Base-by-base conservation (phyloP, 1,284 basidiomycete species). In the Boletus semigastroideus region DNA sequence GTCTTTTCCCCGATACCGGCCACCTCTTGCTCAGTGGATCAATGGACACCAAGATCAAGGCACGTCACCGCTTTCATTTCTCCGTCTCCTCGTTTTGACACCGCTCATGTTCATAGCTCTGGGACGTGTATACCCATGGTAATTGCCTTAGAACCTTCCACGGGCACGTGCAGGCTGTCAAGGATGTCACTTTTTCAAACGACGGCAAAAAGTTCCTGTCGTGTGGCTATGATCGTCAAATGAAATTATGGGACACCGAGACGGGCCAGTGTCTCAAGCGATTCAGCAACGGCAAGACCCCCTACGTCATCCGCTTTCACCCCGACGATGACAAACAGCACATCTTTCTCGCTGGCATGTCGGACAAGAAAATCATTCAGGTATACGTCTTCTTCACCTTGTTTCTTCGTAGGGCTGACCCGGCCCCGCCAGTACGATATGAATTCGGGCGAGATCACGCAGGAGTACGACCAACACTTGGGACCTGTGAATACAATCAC, bases 231-330 rank as follows among this genome's bases (percentile, higher is more conserved):
- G 97, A 99, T 71, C 86, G 94, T 48, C 90, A 94, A 66, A 93
- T 99, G 83, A 99, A 99, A 73, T 78, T 98, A 9, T 99, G 97
- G 97, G 95, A 99, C 65, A 98, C 97, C 17, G 97, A 99, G 74
- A 98, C 97, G 0, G 96, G 92, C 1, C 90, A 95, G 73, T 98
- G 96, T 73, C 74, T 98, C 54, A 90, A 95, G 69, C 90, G 94
- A 6, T 98, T 98, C 73, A 88, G 89, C 57, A 98, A 97, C 65
- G 95, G 94, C 56, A 98, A 98, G 74, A 93, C 95, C 17, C 93
- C 97, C 14, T 94, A 98, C 69, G 92, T 94, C 51, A 80, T 99
- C 48, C 86, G 87, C 51, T 99, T 98, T 77, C 90, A 99, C 71
- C 97, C 97, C 7, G 94, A 98, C 67, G 80, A 89, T 47, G 94